Percentiles rank a stretch among this genome's conserved stretches.
Conservation (phyloP, 805 yeast species). For the Teunomyces lycoperdinae region DNA sequence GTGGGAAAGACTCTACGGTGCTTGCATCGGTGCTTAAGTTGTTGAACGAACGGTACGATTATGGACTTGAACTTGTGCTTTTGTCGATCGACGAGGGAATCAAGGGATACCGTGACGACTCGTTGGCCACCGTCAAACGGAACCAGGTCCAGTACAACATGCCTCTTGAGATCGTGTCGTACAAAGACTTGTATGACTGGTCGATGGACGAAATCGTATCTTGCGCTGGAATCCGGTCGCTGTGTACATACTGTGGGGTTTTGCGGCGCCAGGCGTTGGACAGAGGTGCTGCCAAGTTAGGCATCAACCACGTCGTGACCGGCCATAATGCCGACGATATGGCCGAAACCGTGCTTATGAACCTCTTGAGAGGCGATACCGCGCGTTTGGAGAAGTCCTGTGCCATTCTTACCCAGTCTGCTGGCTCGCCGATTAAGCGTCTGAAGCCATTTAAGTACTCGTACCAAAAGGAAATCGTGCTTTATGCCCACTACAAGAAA, state of each 20-base stretch:
- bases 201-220: constrained; percentile 97
- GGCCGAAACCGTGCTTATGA: constrained; percentile 98
- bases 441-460: constrained; percentile 95
- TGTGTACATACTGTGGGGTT: constrained; percentile 98
- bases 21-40: constrained; percentile 84
- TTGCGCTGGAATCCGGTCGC: constrained; percentile 87
- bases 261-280: constrained; percentile 94
- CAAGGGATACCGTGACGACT: constrained; percentile 94
- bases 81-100: constrained; percentile 96
- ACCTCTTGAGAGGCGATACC: constrained; percentile 90
- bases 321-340: constrained; percentile 99
- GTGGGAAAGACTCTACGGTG: constrained; percentile 98
- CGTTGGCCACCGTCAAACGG: constrained; percentile 93
- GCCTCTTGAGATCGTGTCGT: constrained; percentile 78
- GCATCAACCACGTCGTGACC: constrained; percentile 87
- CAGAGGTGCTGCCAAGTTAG: constrained; percentile 86
- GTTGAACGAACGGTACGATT: constrained; percentile 81
- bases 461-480: constrained; percentile 94
- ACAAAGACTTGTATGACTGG: constrained; percentile 91
- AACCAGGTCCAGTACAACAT: constrained; percentile 82
- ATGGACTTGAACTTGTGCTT: constrained; percentile 81
- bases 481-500: constrained; percentile 94
- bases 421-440: constrained; percentile 87
- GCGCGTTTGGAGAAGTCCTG: constrained; percentile 89
- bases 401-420: constrained; percentile 74